Percentiles rank a stretch among this genome's conserved stretches.
Conservation (phyloP, 163 green algal species). For the Scenedesmus sp. region DNA sequence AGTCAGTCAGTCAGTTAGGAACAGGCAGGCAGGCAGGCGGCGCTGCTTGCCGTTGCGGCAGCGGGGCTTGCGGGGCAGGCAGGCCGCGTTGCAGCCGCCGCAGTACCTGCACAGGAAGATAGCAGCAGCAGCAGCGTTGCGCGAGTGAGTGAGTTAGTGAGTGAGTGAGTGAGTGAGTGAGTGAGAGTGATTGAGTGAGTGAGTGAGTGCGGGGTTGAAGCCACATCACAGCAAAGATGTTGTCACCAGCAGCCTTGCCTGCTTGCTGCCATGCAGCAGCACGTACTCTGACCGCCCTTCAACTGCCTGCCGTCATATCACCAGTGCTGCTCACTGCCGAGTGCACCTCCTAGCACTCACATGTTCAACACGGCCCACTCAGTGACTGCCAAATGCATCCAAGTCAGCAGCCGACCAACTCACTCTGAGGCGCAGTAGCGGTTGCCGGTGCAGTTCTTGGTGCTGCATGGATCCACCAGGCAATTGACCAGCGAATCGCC, state of each 20-base stretch:
- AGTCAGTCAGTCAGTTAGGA: too few species aligned
- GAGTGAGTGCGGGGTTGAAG: background rate
- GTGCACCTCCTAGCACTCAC: too few species aligned
- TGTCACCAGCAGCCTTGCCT: background rate
- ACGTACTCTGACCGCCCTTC: background rate
- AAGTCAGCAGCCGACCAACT: background rate
- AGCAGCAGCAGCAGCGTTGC: background rate
- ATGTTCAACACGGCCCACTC: too few species aligned
- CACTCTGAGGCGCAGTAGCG: background rate
- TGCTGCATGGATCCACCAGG: slow-evolving; percentile 10
- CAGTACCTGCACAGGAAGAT: background rate
- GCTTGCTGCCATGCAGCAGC: background rate
- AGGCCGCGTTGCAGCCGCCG: too few species aligned
- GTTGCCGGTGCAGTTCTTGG: background rate
- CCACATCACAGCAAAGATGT: background rate
- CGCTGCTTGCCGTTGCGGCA: too few species aligned
- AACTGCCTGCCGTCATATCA: background rate
- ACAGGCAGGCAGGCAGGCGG: too few species aligned
- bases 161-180: background rate
- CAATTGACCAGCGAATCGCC: background rate
- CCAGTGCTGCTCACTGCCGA: background rate
- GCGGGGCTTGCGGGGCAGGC: too few species aligned
- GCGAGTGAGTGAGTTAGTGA: too few species aligned
- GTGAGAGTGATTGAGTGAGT: background rate
- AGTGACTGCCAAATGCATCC: too few species aligned